A percentile compares a stretch with the other conserved stretches of the same genome.
Conservation (phyloP, 2,329 filamentous ascomycete genomes). For the Scedosporium aurantiacum region DNA sequence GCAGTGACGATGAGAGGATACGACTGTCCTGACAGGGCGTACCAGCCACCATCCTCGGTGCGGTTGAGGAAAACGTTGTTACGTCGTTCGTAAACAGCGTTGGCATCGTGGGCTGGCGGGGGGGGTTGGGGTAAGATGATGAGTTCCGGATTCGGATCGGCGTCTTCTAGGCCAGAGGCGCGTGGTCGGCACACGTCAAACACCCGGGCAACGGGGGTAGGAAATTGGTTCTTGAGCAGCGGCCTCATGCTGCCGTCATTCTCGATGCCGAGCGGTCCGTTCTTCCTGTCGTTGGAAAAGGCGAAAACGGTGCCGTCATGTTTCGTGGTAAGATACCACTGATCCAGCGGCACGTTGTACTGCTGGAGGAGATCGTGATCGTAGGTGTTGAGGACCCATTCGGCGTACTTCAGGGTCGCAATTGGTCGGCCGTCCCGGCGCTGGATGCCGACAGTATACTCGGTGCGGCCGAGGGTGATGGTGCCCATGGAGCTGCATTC, state of each 20-base stretch:
- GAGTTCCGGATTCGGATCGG: slow-evolving; percentile 51
- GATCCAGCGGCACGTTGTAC: slow-evolving; percentile 56
- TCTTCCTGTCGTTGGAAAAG: slow-evolving; percentile 35
- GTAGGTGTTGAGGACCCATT: slow-evolving; percentile 88
- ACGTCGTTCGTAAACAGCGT: slow-evolving; percentile 39
- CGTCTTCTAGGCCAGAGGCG: slow-evolving; percentile 48
- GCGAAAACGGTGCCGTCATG: slow-evolving; percentile 74
- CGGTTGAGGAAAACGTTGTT: slow-evolving; percentile 75
- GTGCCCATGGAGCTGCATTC: slow-evolving; percentile 75
- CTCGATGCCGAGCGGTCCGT: slow-evolving; percentile 23
- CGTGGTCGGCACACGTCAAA: slow-evolving; percentile 77
- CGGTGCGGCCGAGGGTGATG: slow-evolving; percentile 72
- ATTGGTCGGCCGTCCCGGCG: slow-evolving; percentile 63
- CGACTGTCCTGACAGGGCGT: slow-evolving; percentile 74
- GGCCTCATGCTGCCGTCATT: slow-evolving; percentile 18
- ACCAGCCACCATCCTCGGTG: slow-evolving; percentile 82
- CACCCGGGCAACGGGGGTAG: slow-evolving; percentile 71
- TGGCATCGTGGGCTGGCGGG: slow-evolving; percentile 44
- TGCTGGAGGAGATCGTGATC: slow-evolving; percentile 80
- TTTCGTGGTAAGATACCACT: slow-evolving; percentile 77
- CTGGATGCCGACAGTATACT: slow-evolving; percentile 83
- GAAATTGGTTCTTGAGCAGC: slow-evolving; percentile 57
- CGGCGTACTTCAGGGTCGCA: slow-evolving; percentile 82
- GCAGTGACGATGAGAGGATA: slow-evolving; percentile 78
- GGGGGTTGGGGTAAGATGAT: slow-evolving; percentile 79